Evolutionary conservation across 257 asterid genomes (phyloP).

Genomic region (Nyctanthes arbortristis): DNA sequence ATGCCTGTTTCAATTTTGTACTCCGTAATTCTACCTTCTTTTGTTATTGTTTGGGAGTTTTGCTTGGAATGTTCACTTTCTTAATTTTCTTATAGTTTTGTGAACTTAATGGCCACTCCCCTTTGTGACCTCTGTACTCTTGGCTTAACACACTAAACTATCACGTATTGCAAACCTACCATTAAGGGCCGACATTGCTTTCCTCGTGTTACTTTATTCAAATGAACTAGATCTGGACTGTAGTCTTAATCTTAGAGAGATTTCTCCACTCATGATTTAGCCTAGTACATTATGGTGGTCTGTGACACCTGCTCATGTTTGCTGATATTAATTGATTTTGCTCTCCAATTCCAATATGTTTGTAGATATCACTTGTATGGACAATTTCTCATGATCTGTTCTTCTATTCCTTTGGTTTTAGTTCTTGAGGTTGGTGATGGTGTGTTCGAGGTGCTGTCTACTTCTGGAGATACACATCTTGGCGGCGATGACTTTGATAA

Average conservation of each 20-base stretch:
- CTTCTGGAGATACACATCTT: constrained; percentile 75
- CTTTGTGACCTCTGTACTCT: not conserved
- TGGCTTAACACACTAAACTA: not conserved
- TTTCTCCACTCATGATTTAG: not conserved
- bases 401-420: constrained; percentile 16
- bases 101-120: not conserved
- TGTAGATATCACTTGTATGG: not conserved
- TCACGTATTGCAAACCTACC: not conserved
- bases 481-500: constrained; percentile 90
- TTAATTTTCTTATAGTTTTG: too few relatives aligned
- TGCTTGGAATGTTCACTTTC: too few relatives aligned
- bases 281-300: not conserved
- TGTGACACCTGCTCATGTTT: not conserved
- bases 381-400: not conserved
- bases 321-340: not conserved
- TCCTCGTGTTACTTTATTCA: not conserved
- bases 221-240: not conserved
- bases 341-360: not conserved
- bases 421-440: constrained; percentile 57
- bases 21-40: not conserved
- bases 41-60: not conserved
- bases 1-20: not conserved
- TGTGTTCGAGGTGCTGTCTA: constrained; percentile 51
- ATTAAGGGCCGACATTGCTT: not conserved
- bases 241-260: not conserved